Evolutionary conservation across 2,329 filamentous ascomycete genomes (phyloP).

Genomic region (Colletotrichum truncatum): DNA sequence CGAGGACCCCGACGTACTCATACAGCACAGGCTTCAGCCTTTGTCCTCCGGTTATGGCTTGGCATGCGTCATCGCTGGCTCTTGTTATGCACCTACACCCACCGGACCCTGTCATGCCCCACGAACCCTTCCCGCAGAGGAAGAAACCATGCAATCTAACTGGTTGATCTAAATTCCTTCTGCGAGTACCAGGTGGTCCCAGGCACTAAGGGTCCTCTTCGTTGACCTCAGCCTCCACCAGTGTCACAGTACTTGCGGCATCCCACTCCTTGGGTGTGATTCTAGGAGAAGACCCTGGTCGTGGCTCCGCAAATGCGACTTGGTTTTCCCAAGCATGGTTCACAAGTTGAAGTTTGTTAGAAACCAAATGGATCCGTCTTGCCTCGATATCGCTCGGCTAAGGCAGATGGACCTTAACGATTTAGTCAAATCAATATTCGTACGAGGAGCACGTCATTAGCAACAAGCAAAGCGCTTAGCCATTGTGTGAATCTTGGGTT

Average conservation of each 20-base stretch:
- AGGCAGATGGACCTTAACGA: background rate
- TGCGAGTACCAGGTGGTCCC: constrained; percentile 7
- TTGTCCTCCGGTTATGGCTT: background rate
- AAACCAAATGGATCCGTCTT: constrained; percentile 21
- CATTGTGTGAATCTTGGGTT: constrained; percentile 10
- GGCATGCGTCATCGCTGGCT: constrained; percentile 22
- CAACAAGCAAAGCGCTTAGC: background rate
- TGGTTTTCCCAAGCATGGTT: constrained; percentile 1
- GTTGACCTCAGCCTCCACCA: background rate
- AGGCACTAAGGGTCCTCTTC: constrained; percentile 25
- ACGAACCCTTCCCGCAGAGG: constrained; percentile 10
- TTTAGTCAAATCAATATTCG: background rate
- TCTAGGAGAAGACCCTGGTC: background rate
- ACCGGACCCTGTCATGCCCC: background rate
- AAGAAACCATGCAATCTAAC: background rate
- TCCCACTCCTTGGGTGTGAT: background rate
- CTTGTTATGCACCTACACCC: constrained; percentile 3
- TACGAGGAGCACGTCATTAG: constrained; percentile 16
- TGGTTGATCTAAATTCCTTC: background rate
- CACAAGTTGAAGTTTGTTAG: constrained; percentile 10
- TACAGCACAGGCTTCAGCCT: background rate
- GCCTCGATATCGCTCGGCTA: background rate
- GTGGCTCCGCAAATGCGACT: background rate
- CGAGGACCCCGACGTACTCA: background rate
- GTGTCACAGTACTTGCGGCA: constrained; percentile 16